Evolutionary conservation across 2,329 filamentous ascomycete species (phyloP), one percentile per base, ranked within the genome.

Genomic region (Penicillium janthinellum): DNA sequence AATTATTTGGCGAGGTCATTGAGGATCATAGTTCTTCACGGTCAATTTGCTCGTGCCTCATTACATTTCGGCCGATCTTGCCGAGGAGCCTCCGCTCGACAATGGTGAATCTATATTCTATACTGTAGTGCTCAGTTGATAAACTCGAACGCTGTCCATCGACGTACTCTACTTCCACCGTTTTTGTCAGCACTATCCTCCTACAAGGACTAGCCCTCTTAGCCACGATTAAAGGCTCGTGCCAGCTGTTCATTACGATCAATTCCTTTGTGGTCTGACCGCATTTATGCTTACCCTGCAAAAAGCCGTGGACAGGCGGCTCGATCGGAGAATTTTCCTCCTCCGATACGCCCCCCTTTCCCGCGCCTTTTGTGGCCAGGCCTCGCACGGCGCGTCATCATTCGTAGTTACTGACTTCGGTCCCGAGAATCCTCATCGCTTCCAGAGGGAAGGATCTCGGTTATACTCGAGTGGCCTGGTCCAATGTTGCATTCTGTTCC

Each of bases 321-420:
- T 54, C 39, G 53, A 50, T 60, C 63, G 61, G 58, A 63, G 34
- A 58, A 54, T 58, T 63, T 57, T 59, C 11, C 37, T 52, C 20
- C 58, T 61, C 58, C 62, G 56, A 66, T 64, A 25, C 20, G 39
- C 52, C 31, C 42, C 31, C 17, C 52, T 31, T 44, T 35, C 54
- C 38, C 17, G 53, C 39, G n/a, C 20, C 45, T 28, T 44, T 49
- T 17, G 10, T 31, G 34, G 35, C 35, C 14, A n/a, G 22, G 49
- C 53, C 28, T 38, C 42, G 15, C 31, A 38, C 25, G 37, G 51
- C 51, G 38, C 22, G 17, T 49, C 22, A 8, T 31, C 0, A 31
- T 31, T 31, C 5, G 28, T 31, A 31, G 28, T 31, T 31, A 31
- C 5, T 31, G 7, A 8, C 28, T 41, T 41, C 15, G 38, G 38